Percentiles rank a stretch among this genome's conserved stretches.
Evolutionary conservation across 2,329 filamentous ascomycete genomes (phyloP).

Genomic region (Pseudocercospora fuligena): DNA sequence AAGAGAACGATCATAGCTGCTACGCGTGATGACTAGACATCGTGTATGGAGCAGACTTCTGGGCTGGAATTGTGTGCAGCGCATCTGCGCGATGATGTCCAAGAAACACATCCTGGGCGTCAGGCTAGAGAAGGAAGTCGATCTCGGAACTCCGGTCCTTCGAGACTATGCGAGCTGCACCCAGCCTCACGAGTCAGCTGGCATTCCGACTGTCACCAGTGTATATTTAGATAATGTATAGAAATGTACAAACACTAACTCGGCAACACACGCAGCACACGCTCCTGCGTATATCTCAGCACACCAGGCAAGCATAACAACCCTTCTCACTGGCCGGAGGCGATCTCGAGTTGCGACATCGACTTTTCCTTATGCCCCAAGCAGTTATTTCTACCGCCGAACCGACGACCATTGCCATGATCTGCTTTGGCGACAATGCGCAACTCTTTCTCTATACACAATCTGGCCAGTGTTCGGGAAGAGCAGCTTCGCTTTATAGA

Average conservation of each 20-base stretch:
- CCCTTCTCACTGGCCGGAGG: not conserved
- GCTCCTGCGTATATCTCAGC: not conserved
- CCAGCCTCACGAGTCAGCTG: not conserved
- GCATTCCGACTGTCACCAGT: not conserved
- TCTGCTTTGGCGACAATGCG: too few species aligned
- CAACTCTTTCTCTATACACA: too few species aligned
- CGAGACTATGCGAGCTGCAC: not conserved
- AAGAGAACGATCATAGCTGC: not conserved
- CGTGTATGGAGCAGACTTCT: not conserved
- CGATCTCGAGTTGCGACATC: too few species aligned
- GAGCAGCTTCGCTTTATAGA: too few species aligned
- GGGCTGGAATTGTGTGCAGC: not conserved
- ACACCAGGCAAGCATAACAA: not conserved
- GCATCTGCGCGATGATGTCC: not conserved
- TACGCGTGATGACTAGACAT: not conserved
- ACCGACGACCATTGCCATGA: too few species aligned
- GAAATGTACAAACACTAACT: not conserved
- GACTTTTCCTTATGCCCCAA: too few species aligned
- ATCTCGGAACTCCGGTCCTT: not conserved
- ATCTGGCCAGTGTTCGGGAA: too few species aligned
- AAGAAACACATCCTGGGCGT: not conserved
- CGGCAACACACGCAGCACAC: not conserved
- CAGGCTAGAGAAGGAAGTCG: not conserved
- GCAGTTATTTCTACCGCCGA: too few species aligned
- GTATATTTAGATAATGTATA: conserved; percentile 4